A percentile compares a stretch with the other conserved stretches of the same genome.
phyloP scores from a whole-genome alignment of 1,284 basidiomycete genomes.

The Cutaneotrichosporon spelunceum region DNA sequence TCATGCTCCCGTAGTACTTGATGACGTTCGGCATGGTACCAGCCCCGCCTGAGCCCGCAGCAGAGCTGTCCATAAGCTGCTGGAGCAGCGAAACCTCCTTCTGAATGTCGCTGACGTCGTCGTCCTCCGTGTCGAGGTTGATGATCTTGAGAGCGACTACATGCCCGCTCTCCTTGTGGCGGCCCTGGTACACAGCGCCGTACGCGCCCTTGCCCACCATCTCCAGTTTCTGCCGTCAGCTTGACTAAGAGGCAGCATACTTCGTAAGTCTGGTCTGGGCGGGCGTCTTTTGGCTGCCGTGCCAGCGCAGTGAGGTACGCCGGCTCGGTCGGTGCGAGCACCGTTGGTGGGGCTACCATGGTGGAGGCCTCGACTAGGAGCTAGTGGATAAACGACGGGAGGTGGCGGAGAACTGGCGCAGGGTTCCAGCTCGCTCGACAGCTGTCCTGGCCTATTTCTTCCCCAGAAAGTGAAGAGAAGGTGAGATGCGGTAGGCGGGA shows the following conservation, averaged over 20 bases:
- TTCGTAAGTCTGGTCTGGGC: slow-evolving; percentile 44
- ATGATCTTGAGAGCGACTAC: slow-evolving; percentile 96
- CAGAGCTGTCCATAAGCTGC: slow-evolving; percentile 63
- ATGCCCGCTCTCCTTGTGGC: slow-evolving; percentile 75
- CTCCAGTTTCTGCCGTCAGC: slow-evolving; percentile 59
- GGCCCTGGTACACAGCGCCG: slow-evolving; percentile 92
- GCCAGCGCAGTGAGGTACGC: slow-evolving; percentile 41
- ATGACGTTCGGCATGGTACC: slow-evolving; percentile 68
- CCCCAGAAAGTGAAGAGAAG: not conserved
- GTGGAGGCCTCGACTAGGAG: not conserved
- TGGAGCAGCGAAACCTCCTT: slow-evolving; percentile 90
- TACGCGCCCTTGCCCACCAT: slow-evolving; percentile 91
- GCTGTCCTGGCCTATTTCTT: slow-evolving; percentile 1
- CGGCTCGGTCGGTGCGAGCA: slow-evolving; percentile 33
- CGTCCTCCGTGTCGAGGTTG: slow-evolving; percentile 93
- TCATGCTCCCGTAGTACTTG: slow-evolving; percentile 91
- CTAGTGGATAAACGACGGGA: not conserved
- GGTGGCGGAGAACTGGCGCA: not conserved
- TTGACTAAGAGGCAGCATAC: slow-evolving; percentile 18
- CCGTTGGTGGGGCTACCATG: slow-evolving; percentile 4
- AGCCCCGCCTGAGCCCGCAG: slow-evolving; percentile 18
- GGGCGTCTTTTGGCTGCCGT: slow-evolving; percentile 44
- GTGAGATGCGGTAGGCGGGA: not conserved
- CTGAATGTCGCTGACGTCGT: slow-evolving; percentile 96
- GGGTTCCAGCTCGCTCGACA: not conserved